These are phyloP conservation scores for Gossypium australe DNA, from an alignment of 345 rosid genomes.

Conservation along the genomic window DNA sequence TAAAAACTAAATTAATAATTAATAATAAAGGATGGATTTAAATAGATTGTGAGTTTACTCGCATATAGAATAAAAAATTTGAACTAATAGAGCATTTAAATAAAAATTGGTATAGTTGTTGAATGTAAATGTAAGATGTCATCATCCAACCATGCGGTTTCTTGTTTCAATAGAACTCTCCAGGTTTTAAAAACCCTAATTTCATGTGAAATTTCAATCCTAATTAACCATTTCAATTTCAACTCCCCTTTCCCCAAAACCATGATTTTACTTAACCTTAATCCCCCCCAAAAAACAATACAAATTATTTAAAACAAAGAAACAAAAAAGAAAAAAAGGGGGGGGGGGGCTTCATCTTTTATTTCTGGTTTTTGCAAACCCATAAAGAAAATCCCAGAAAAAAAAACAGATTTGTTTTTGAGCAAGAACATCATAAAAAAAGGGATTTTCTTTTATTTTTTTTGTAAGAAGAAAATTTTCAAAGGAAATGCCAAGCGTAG, in stretches of 20 bases:
- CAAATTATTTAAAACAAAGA: neutral
- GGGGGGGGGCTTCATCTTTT: neutral
- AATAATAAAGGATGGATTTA: fast-evolving
- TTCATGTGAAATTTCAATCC: conserved; percentile 7
- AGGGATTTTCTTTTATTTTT: neutral
- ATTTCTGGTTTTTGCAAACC: conserved; percentile 10
- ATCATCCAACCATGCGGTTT: neutral
- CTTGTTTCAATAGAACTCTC: conserved; percentile 7
- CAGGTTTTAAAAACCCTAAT: conserved; percentile 32
- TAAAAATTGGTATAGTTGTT: neutral
- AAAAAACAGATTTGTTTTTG: neutral
- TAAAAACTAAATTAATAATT: too few relatives aligned
- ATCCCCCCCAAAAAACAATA: neutral
- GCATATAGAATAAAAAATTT: fast-evolving
- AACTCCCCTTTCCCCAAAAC: neutral
- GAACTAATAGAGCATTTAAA: too few relatives aligned
- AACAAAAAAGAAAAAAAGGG: neutral
- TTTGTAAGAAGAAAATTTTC: neutral
- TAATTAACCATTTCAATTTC: neutral
- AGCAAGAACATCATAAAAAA: neutral
- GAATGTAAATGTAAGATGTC: neutral
- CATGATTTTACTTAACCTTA: conserved; percentile 16
- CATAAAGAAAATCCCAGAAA: neutral
- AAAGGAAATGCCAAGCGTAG: conserved; percentile 76
- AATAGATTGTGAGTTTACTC: fast-evolving